These are phyloP conservation scores for Xerocomellus intermedius DNA, from an alignment of 768 basidiomycete genomes.

Conservation along the genomic window DNA sequence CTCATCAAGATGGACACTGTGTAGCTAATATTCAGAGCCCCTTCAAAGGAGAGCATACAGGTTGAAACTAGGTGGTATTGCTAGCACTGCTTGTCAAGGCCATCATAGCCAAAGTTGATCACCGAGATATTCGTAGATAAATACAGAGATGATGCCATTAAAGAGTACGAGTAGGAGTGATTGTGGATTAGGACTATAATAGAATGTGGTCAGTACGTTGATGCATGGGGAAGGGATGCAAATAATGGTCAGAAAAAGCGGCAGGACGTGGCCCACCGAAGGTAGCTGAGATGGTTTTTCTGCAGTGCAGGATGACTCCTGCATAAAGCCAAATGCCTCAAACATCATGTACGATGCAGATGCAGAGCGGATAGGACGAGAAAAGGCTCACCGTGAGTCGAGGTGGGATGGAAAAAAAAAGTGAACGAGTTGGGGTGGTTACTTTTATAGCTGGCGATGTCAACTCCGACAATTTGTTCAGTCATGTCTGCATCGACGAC, in stretches of 20 bases:
- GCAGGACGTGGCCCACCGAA: slow-evolving; percentile 55
- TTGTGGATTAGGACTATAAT: slow-evolving; percentile 20
- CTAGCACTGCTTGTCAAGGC: neutral
- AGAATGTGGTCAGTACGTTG: slow-evolving; percentile 18
- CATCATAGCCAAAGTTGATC: neutral
- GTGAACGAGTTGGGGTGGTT: neutral
- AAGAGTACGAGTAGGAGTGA: neutral
- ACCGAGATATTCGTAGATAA: neutral
- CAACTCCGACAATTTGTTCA: slow-evolving; percentile 31
- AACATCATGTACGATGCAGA: slow-evolving; percentile 64
- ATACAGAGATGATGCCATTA: neutral
- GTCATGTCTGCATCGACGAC: slow-evolving; percentile 34
- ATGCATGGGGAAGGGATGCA: neutral
- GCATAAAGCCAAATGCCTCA: slow-evolving; percentile 95
- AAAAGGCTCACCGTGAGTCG: slow-evolving; percentile 22
- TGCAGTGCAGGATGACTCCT: slow-evolving; percentile 65
- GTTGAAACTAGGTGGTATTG: too few relatives aligned
- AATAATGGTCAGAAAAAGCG: slow-evolving; percentile 45
- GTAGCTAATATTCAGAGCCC: neutral
- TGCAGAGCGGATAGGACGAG: slow-evolving; percentile 23
- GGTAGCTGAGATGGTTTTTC: slow-evolving; percentile 89
- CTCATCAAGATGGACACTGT: slow-evolving; percentile 54
- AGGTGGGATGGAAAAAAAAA: neutral
- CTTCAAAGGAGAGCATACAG: neutral
- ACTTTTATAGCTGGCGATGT: slow-evolving; percentile 23